Evolutionary conservation across 371 early-diverging fungal species (phyloP).

Genomic region (Rhizopus arrhizus): DNA sequence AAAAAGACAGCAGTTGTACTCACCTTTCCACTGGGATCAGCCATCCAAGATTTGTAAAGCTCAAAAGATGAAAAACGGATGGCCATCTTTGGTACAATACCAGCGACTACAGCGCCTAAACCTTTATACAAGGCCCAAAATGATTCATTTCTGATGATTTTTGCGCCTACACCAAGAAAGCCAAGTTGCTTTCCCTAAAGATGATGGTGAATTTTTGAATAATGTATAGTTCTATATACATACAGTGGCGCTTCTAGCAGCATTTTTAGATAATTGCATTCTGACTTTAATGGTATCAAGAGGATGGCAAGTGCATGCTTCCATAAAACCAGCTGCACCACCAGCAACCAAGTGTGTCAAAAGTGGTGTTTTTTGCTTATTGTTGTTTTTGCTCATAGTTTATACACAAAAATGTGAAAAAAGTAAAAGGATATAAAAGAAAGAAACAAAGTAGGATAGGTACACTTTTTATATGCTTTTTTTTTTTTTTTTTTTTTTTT

Average conservation of each 20-base stretch:
- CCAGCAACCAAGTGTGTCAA: constrained; percentile 84
- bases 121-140: constrained; percentile 95
- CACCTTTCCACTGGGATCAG: constrained; percentile 72
- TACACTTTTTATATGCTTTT: constrained; percentile 1
- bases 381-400: constrained; percentile 45
- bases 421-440: constrained; percentile 1
- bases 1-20: constrained; percentile 78
- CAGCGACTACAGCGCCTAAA: constrained; percentile 95
- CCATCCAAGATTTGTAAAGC: constrained; percentile 84
- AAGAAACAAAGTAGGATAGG: constrained; percentile 9
- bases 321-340: constrained; percentile 93
- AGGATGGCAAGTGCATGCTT: constrained; percentile 95
- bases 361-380: constrained; percentile 49
- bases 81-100: constrained; percentile 99
- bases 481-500: too few species aligned
- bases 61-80: constrained; percentile 97
- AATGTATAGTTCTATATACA: constrained; percentile 14
- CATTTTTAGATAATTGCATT: constrained; percentile 80
- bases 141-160: constrained; percentile 89
- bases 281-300: constrained; percentile 97
- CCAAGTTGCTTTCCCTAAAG: constrained; percentile 52
- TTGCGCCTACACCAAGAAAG: constrained; percentile 83
- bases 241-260: constrained; percentile 44
- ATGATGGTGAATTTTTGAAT: background rate
- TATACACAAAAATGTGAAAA: background rate